A percentile compares a stretch with the other conserved stretches of the same genome.
These are phyloP conservation scores for Trichoderma arundinaceum DNA, from an alignment of 2,329 filamentous ascomycete species.

Conservation along the genomic window DNA sequence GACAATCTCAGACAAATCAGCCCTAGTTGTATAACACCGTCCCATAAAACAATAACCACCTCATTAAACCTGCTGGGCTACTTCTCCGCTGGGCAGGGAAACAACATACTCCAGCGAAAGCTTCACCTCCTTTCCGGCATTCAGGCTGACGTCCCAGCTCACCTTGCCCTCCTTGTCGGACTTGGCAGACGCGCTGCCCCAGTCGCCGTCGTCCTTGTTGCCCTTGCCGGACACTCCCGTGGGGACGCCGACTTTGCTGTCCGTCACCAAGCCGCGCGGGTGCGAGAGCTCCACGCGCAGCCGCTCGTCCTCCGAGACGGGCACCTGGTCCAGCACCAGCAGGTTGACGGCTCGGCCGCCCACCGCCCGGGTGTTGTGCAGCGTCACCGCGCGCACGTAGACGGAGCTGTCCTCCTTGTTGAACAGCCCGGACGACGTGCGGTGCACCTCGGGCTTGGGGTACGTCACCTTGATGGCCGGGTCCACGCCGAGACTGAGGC, in stretches of 20 bases:
- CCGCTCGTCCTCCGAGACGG: conserved; percentile 65
- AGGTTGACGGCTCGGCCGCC: conserved; percentile 51
- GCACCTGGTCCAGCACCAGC: conserved; percentile 64
- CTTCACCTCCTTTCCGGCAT: conserved; percentile 62
- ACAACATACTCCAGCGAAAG: conserved; percentile 67
- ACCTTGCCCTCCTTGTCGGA: conserved; percentile 64
- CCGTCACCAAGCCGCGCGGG: conserved; percentile 54
- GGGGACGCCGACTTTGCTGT: conserved; percentile 46
- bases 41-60: neutral
- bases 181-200: conserved; percentile 60
- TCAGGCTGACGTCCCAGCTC: conserved; percentile 62
- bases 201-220: conserved; percentile 41
- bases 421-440: conserved; percentile 58
- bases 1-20: neutral
- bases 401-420: conserved; percentile 58
- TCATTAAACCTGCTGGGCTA: conserved; percentile 36
- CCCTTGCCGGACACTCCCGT: conserved; percentile 46
- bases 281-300: conserved; percentile 57
- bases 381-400: conserved; percentile 55
- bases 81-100: conserved; percentile 58
- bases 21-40: neutral
- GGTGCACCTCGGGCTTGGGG: conserved; percentile 59
- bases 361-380: conserved; percentile 56
- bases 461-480: conserved; percentile 62
- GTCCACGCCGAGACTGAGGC: conserved; percentile 63